Base-by-base conservation (phyloP, 768 basidiomycete genomes). In the Leccinellum luteum region DNA sequence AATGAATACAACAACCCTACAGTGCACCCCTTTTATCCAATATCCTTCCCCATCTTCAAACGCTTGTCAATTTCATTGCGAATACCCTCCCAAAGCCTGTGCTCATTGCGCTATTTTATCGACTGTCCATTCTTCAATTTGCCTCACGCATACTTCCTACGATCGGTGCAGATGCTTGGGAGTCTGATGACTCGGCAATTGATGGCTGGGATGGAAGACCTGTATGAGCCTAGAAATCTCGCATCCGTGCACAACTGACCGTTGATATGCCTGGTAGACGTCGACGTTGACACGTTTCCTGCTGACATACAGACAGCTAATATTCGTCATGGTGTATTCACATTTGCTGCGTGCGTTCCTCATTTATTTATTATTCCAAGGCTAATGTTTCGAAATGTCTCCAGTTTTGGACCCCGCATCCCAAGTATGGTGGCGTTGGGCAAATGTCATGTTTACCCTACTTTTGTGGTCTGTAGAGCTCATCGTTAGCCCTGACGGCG, bases 391-490 rank as follows among this genome's bases (percentile, higher is more conserved):
- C 12, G 7, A 21, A 51, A 41, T 43, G 32, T 28, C n/a, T 54
- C 30, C 53, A 92, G 92, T 94, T 47, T 76, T 94, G 53, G 92
- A 94, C 65, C 88, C 90, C 66, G 89, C 91, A 19, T 90, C 90
- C n/a, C 92, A 93, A 67, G 84, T 92, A 50, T 94, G 92, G 92
- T 93, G 92, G 89, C 82, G 92, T 60, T 93, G 92, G 91, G 86
- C 87, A 78, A 90, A 91, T 67, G 86, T 94, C 32, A 90, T 92
- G 75, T 88, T 93, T 72, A 92, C 90, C 4, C 79, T 94, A 28
- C 77, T 86, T 25, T 81, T 92, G 43, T 94, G 92, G 92, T 84
- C 87, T 12, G 76, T 93, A 23, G 92, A 93, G 72, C 79, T 93
- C 48, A 70, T 89, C 30, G 89, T 94, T 55, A 85, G 86, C 74